Conservation (phyloP, 169 alveolate species). For the Plasmodium knowlesi region DNA sequence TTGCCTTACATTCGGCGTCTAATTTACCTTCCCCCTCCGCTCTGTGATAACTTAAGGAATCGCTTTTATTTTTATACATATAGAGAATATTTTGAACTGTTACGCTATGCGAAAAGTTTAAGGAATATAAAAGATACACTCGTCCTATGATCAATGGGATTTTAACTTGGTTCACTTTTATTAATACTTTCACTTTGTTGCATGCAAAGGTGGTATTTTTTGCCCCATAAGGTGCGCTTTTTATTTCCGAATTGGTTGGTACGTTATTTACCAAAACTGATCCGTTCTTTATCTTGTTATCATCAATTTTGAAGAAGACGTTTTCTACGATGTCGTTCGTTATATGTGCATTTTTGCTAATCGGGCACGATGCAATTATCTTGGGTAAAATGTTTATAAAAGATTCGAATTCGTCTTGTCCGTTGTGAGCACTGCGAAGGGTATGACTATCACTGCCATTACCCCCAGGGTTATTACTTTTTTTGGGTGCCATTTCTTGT, state of each 20-base stretch:
- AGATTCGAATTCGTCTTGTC: background rate
- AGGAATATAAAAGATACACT: conserved; percentile 50
- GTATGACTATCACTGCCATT: background rate
- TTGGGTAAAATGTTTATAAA: conserved; percentile 19
- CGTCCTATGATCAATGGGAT: conserved; percentile 70
- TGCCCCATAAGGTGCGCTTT: background rate
- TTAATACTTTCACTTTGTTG: conserved; percentile 48
- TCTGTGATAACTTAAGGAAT: background rate
- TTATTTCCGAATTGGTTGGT: background rate
- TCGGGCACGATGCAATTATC: conserved; percentile 14
- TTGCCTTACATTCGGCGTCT: background rate
- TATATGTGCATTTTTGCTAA: conserved; percentile 38
- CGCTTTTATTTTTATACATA: conserved; percentile 49
- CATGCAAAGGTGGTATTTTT: conserved; percentile 11
- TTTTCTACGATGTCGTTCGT: conserved; percentile 65
- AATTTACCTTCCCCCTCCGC: background rate
- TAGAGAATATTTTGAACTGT: conserved; percentile 41
- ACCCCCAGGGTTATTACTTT: background rate
- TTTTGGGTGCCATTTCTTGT: background rate
- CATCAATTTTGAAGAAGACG: conserved; percentile 35
- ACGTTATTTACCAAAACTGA: conserved; percentile 21
- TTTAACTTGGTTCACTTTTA: conserved; percentile 60
- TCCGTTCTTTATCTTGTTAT: conserved; percentile 39
- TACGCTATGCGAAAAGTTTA: conserved; percentile 59
- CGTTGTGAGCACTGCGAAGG: background rate